Evolutionary conservation across 2,329 filamentous ascomycete species (phyloP).

Genomic region (Pseudocercospora pini-densiflorae): DNA sequence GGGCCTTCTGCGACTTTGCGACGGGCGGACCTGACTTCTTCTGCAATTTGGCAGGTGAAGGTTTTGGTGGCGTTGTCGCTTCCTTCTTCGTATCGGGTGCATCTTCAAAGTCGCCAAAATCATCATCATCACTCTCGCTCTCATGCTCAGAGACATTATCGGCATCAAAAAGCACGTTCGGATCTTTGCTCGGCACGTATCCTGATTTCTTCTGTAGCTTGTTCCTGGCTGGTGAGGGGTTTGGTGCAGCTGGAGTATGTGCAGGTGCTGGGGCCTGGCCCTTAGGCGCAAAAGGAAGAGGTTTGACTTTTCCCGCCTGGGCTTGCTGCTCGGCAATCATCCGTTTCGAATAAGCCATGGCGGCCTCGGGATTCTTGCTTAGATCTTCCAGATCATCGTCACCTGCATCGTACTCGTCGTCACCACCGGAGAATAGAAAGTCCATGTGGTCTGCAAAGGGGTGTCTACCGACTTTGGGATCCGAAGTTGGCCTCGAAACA

Average conservation of each 20-base stretch:
- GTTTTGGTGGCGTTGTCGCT: background rate
- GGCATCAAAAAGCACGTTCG: conserved; percentile 41
- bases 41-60: conserved; percentile 9
- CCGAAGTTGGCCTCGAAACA: background rate
- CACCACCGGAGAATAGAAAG: conserved; percentile 38
- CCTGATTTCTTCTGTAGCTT: conserved; percentile 35
- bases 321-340: conserved; percentile 36
- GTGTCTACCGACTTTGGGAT: conserved; percentile 32
- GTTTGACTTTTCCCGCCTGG: conserved; percentile 14
- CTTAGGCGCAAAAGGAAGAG: conserved; percentile 7
- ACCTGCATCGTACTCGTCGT: conserved; percentile 42
- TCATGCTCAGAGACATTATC: conserved; percentile 36
- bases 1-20: background rate
- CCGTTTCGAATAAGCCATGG: conserved; percentile 41
- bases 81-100: conserved; percentile 4
- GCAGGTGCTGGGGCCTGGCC: background rate
- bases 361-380: conserved; percentile 40
- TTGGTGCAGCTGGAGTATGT: background rate
- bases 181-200: conserved; percentile 26
- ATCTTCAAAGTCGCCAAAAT: conserved; percentile 42
- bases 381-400: conserved; percentile 39
- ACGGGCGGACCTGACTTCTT: conserved; percentile 13
- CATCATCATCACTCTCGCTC: conserved; percentile 34
- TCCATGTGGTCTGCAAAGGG: conserved; percentile 42
- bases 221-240: conserved; percentile 26